These are phyloP conservation scores for Trichoderma sp. DNA, from an alignment of 2,329 filamentous ascomycete genomes.

Conservation along the genomic window DNA sequence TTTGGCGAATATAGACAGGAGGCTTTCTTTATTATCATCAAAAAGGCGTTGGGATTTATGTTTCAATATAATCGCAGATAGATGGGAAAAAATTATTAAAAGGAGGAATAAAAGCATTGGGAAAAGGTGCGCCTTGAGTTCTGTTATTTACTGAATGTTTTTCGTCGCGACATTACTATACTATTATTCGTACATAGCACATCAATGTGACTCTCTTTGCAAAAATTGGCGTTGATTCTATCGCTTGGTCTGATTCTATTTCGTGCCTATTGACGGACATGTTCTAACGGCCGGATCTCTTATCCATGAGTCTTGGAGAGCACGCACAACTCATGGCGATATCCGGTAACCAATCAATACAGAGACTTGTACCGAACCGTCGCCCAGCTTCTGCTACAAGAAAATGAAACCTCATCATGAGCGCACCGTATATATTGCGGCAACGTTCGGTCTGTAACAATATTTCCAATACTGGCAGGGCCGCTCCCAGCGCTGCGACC, in stretches of 20 bases:
- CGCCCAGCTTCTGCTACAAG: neutral
- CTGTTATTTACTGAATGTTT: neutral
- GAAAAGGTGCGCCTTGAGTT: neutral
- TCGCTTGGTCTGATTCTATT: neutral
- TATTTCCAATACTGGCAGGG: neutral
- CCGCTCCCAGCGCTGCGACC: neutral
- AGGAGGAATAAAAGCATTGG: neutral
- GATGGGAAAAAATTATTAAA: neutral
- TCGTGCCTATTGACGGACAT: no score
- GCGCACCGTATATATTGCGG: neutral
- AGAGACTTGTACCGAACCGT: neutral
- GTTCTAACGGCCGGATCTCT: neutral
- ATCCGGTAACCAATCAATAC: neutral
- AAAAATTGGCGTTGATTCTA: neutral
- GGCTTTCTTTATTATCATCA: neutral
- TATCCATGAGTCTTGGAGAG: neutral
- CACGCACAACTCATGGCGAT: neutral
- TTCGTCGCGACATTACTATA: neutral
- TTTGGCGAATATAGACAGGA: neutral
- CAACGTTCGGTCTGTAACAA: neutral
- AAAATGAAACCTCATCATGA: neutral
- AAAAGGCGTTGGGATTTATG: neutral
- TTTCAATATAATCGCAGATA: neutral
- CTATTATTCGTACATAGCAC: neutral
- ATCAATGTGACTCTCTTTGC: neutral